Percentiles rank a stretch among this genome's conserved stretches.
Evolutionary conservation across 805 yeast genomes (phyloP).

Genomic region (Candida lessepsii): DNA sequence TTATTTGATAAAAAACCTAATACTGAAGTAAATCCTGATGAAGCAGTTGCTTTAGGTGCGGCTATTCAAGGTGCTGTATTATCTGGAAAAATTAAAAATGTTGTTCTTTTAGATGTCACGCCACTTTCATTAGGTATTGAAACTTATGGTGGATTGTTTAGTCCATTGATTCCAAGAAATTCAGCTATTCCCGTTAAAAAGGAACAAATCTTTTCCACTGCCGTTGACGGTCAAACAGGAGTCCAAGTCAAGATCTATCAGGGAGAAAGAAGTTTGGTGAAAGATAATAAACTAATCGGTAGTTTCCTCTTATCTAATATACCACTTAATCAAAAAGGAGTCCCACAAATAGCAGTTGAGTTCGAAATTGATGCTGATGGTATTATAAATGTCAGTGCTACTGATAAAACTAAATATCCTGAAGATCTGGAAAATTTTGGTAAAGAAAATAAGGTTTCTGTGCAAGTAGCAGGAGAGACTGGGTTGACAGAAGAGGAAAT

Average conservation of each 20-base stretch:
- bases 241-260: conserved; percentile 77
- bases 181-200: conserved; percentile 74
- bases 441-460: conserved; percentile 53
- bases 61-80: conserved; percentile 87
- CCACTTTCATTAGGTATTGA: conserved; percentile 83
- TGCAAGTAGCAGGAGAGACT: conserved; percentile 67
- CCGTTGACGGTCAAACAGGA: conserved; percentile 82
- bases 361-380: conserved; percentile 85
- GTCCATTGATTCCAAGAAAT: conserved; percentile 75
- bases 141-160: conserved; percentile 80
- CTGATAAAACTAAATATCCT: conserved; percentile 48
- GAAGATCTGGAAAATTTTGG: conserved; percentile 36
- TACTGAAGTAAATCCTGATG: conserved; percentile 82
- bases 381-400: conserved; percentile 55
- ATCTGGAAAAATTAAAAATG: conserved; percentile 80
- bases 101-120: conserved; percentile 74
- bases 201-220: conserved; percentile 74
- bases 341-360: conserved; percentile 73
- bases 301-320: conserved; percentile 70
- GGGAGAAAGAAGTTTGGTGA: conserved; percentile 78
- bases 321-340: conserved; percentile 76
- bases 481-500: conserved; percentile 72
- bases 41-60: conserved; percentile 89
- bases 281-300: conserved; percentile 75
- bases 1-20: conserved; percentile 65